Evolutionary conservation across 441 rosid genomes (phyloP), one percentile per base, ranked within the genome.

Genomic region (Bocquillonia castaneifolia): DNA sequence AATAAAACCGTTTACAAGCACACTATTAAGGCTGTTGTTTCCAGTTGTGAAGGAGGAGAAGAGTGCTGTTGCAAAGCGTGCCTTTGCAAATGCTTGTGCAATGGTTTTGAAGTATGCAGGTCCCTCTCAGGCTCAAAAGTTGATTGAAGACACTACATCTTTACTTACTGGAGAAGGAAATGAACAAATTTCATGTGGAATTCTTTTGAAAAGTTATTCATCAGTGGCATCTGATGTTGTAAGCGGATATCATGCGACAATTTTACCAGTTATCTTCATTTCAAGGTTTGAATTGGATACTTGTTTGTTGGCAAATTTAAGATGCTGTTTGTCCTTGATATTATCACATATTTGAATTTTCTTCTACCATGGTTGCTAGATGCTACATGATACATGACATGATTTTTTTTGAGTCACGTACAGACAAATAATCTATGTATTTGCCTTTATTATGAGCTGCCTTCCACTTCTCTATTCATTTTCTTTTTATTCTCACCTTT

Each of bases 61-160:
- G 88, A 90, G 98, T 77, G 72, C 82, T 67, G 86, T 84, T 13
- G 88, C 86, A 48, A 94, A 90, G 75, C 97, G 97, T 80, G 90
- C 99, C 28, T 94, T 91, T 78, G 89, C 98, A 75, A 83, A 85
- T 80, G 89, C 99, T 28, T 90, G 96, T 82, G 92, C 89, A 63
- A 58, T 83, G 64, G 85, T 90, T 72, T 78, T 94, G 83, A 94
- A 94, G 84, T 73, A 86, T 79, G 81, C 97, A 76, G 72, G 75
- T 76, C 76, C 88, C 39, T 79, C 93, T 70, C 94, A 85, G 69
- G 94, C 91, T 50, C 81, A 87, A 72, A 88, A 82, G 84, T 78
- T 92, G 68, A 89, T 94, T 47, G 97, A 94, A 74, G 98, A 94
- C 73, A 88, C 92, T 44, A 81, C 79, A 59, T 89, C 88, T 72